Percentiles rank a stretch among this genome's conserved stretches.
These are phyloP conservation scores for Cardamine occulta DNA, from an alignment of 345 rosid genomes.

Conservation along the genomic window DNA sequence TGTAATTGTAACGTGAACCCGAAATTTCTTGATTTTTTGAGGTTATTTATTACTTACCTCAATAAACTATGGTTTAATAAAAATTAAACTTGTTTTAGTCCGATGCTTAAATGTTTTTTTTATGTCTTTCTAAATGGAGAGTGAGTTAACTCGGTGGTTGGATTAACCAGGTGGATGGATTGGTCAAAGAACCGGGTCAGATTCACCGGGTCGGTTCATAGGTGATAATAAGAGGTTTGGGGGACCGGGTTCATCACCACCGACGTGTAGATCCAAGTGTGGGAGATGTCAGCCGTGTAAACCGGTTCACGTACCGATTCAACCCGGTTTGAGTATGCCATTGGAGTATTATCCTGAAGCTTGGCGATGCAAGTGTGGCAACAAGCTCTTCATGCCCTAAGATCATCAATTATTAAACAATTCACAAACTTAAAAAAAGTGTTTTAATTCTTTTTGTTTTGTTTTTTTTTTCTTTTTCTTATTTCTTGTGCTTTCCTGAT, in stretches of 20 bases:
- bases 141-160: slow-evolving; percentile 31
- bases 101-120: not conserved
- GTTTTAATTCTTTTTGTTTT: slow-evolving; percentile 32
- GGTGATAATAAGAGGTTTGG: slow-evolving; percentile 53
- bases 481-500: slow-evolving; percentile 10
- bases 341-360: slow-evolving; percentile 97
- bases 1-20: not conserved
- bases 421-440: not conserved
- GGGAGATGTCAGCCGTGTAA: slow-evolving; percentile 78
- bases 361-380: slow-evolving; percentile 96
- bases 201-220: slow-evolving; percentile 33
- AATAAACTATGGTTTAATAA: not conserved
- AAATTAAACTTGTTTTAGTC: not conserved
- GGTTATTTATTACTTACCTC: not conserved
- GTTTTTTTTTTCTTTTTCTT: not conserved
- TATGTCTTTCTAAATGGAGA: slow-evolving; percentile 13
- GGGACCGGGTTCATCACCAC: slow-evolving; percentile 85
- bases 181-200: slow-evolving; percentile 41
- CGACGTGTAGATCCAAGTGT: slow-evolving; percentile 88
- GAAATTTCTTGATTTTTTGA: not conserved
- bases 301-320: slow-evolving; percentile 89
- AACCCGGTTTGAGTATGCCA: slow-evolving; percentile 69
- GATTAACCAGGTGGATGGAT: slow-evolving; percentile 44
- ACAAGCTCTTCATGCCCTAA: slow-evolving; percentile 80
- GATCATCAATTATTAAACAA: slow-evolving; percentile 12